phyloP scores from a whole-genome alignment of 73 alveolate species.

The Paramecium primaurelia region DNA sequence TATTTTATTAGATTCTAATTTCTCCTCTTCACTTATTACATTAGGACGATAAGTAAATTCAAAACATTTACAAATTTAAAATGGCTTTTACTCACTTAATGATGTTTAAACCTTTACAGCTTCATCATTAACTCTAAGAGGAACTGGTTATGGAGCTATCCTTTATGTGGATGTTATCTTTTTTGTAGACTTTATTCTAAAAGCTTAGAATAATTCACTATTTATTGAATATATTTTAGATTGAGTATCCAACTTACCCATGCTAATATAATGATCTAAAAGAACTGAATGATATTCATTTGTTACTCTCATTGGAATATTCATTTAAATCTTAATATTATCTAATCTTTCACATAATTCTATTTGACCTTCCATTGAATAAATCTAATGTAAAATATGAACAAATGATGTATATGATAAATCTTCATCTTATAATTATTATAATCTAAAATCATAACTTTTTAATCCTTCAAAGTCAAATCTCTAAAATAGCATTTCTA shows the following conservation, averaged over 20 bases:
- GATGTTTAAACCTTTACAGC: constrained; percentile 1
- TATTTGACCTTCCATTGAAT: neutral
- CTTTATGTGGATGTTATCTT: neutral
- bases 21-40: neutral
- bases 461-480: neutral
- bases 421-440: neutral
- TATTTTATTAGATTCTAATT: neutral
- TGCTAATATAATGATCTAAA: neutral
- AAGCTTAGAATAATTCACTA: neutral
- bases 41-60: neutral
- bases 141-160: neutral
- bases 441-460: neutral
- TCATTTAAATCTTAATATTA: neutral
- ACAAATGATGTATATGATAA: neutral
- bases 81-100: neutral
- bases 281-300: neutral
- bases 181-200: constrained; percentile 1
- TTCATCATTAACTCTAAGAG: neutral
- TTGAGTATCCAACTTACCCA: constrained; percentile 9
- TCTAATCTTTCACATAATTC: neutral
- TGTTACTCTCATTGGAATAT: neutral
- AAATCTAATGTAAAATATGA: constrained; percentile 17
- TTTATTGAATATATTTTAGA: neutral
- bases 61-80: neutral
- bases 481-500: neutral